Evolutionary conservation across 2,329 filamentous ascomycete genomes (phyloP), one percentile per base, ranked within the genome.

Genomic region (Pleomassaria siparia): DNA sequence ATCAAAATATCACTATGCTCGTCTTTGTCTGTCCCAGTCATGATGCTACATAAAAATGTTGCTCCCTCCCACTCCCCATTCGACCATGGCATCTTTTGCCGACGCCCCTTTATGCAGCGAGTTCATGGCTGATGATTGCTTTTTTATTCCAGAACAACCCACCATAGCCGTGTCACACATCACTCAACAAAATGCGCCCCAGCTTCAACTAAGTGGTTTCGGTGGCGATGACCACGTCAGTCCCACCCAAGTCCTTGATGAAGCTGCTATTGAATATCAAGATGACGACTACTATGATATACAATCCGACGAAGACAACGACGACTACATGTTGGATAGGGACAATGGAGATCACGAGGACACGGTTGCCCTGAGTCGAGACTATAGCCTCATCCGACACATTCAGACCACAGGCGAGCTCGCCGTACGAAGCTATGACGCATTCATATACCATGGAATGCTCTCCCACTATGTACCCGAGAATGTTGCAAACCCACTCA

Each of bases 401-500:
- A 64, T 73, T 44, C 68, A 69, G 35, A 67, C 63, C 40, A 64
- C 56, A 10, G 69, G 55, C 46, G 70, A 72, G 20, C 43, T 71
- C 16, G 58, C 59, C n/a, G 55, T 71, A 21, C 70, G 75, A 36
- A 58, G 71, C 30, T 76, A 76, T 43, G 74, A 77, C 47, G 64
- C 72, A 1, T 77, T 77, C 52, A 60, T 78, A n/a, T 74, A 74
- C 47, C 67, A 70, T 10, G 75, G 75, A 5, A 72, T 76, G 26
- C 58, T 79, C 45, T 71, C 74, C 22, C 59, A 66, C 4, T 79
- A 79, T 51, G 68, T 66, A 28, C 67, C 74, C 2, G 76, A 79
- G 54, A 66, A 72, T 54, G 72, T 72, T 42, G 76, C 76, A 9
- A 79, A 74, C 30, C 91, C 94, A 25, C 74, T 96, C 22, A 88